Base-by-base conservation (phyloP, 352 stramenopile genomes). In the Phytopythium litorale region DNA sequence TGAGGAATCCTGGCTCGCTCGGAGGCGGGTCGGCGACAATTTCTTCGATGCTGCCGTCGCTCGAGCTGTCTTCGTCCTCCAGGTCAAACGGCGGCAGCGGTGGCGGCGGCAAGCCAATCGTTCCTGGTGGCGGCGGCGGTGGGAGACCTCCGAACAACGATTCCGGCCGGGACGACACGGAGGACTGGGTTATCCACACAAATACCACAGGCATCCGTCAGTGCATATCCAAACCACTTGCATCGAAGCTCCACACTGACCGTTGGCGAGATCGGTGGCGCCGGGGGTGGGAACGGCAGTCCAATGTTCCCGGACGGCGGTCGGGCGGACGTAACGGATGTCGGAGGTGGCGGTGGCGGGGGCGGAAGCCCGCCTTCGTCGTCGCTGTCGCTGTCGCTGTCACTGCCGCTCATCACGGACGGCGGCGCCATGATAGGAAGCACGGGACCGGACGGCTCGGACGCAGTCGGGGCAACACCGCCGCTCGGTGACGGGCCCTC, bases 401-500 rank as follows among this genome's bases (percentile, higher is more conserved):
- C 50, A 18, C 49, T 56, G 28, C 16, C 49, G 49, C 50, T 56
- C 50, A 56, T 30, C 11, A 56, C 50, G 28, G 50, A 56, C 7
- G 68, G 65, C n/a, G 68, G 72, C 8, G 72, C 50, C 72, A 79
- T 78, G 21, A 75, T 75, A 0, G 72, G 72, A 25, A 79, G 43
- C 21, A 79, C 67, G 4, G 68, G 72, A 15, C 72, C 68, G 5
- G 63, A 64, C n/a, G 66, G 45, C 61, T 79, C 50, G 51, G 66
- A 43, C 42, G 71, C 71, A 28, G 50, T 72, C 35, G 75, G 70
- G 18, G 75, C 67, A 11, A 63, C 38, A 6, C 66, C 72, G 38
- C 70, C 81, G 15, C 81, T 91, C 0, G 85, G 85, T 1, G 85
- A 92, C 1, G 85, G 83, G 18, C 85, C 83, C 55, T 94, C 82